These are phyloP conservation scores for Beauveria sp. DNA, from an alignment of 2,329 filamentous ascomycete genomes.

Conservation along the genomic window DNA sequence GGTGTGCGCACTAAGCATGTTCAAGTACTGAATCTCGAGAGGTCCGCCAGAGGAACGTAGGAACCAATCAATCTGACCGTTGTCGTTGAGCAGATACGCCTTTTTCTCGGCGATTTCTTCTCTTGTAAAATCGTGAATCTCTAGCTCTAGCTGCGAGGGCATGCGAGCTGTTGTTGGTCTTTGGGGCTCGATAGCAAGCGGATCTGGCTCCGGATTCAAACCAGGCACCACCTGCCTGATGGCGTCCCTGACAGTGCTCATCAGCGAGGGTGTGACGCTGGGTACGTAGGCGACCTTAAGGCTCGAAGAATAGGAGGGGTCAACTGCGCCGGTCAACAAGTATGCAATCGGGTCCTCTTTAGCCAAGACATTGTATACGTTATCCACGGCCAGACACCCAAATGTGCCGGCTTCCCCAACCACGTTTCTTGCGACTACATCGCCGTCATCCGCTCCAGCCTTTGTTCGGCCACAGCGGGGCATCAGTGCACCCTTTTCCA, in stretches of 20 bases:
- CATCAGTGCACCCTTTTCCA: conserved; percentile 64
- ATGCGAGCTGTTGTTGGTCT: conserved; percentile 38
- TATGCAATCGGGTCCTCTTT: conserved; percentile 75
- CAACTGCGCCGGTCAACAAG: conserved; percentile 82
- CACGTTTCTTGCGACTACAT: conserved; percentile 49
- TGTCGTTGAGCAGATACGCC: conserved; percentile 84
- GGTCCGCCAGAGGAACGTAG: conserved; percentile 77
- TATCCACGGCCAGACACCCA: conserved; percentile 89
- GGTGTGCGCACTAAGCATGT: conserved; percentile 92
- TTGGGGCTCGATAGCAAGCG: conserved; percentile 23
- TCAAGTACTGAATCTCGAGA: conserved; percentile 90
- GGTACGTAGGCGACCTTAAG: conserved; percentile 76
- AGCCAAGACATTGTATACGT: conserved; percentile 86
- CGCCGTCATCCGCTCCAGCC: conserved; percentile 60
- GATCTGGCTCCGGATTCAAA: conserved; percentile 25
- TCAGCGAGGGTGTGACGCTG: conserved; percentile 57
- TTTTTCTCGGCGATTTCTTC: conserved; percentile 90
- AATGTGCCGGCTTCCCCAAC: conserved; percentile 75
- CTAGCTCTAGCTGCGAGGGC: conserved; percentile 71
- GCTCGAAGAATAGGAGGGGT: conserved; percentile 67
- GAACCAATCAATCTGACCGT: conserved; percentile 90
- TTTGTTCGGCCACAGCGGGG: conserved; percentile 73
- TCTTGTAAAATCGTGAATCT: conserved; percentile 88
- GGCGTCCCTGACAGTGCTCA: conserved; percentile 55
- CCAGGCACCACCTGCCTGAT: conserved; percentile 56